These are phyloP conservation scores for Haplographium delicatum DNA, from an alignment of 495 filamentous ascomycete genomes.

Conservation along the genomic window DNA sequence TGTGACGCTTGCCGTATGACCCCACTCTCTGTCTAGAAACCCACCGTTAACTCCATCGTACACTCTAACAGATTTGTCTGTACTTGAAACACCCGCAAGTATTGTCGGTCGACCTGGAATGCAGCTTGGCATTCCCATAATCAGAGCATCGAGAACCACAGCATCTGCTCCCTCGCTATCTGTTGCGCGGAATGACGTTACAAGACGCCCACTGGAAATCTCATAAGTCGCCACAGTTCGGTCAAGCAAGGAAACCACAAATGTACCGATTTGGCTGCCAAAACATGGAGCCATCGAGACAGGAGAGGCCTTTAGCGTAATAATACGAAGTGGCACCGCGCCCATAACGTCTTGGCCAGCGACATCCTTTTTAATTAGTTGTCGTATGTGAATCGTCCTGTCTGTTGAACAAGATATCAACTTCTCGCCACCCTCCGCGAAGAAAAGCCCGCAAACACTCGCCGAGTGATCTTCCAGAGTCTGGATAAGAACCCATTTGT, in stretches of 20 bases:
- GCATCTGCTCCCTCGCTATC: slow-evolving; percentile 75
- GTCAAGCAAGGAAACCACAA: slow-evolving; percentile 76
- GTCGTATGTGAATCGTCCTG: slow-evolving; percentile 73
- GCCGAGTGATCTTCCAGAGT: slow-evolving; percentile 77
- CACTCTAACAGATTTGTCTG: slow-evolving; percentile 87
- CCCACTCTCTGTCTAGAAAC: slow-evolving; percentile 83
- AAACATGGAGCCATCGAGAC: slow-evolving; percentile 70
- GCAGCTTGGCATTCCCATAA: slow-evolving; percentile 43
- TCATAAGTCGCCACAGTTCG: slow-evolving; percentile 75
- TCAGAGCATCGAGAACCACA: slow-evolving; percentile 74
- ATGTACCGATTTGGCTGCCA: slow-evolving; percentile 41
- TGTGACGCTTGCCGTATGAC: slow-evolving; percentile 87
- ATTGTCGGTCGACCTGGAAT: slow-evolving; percentile 39
- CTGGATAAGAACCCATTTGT: slow-evolving; percentile 57
- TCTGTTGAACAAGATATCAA: slow-evolving; percentile 86
- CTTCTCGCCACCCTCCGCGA: slow-evolving; percentile 58
- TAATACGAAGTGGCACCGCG: slow-evolving; percentile 66
- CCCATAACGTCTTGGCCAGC: slow-evolving; percentile 63
- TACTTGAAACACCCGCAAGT: slow-evolving; percentile 79
- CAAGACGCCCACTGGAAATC: slow-evolving; percentile 60
- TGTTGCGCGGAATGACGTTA: slow-evolving; percentile 71
- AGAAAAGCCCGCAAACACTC: slow-evolving; percentile 57
- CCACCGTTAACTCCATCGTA: slow-evolving; percentile 73
- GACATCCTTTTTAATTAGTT: slow-evolving; percentile 64
- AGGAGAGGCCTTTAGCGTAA: slow-evolving; percentile 81